Percentiles rank a stretch among this genome's conserved stretches.
These are phyloP conservation scores for Hortaea werneckii DNA, from an alignment of 2,329 filamentous ascomycete species.

Conservation along the genomic window DNA sequence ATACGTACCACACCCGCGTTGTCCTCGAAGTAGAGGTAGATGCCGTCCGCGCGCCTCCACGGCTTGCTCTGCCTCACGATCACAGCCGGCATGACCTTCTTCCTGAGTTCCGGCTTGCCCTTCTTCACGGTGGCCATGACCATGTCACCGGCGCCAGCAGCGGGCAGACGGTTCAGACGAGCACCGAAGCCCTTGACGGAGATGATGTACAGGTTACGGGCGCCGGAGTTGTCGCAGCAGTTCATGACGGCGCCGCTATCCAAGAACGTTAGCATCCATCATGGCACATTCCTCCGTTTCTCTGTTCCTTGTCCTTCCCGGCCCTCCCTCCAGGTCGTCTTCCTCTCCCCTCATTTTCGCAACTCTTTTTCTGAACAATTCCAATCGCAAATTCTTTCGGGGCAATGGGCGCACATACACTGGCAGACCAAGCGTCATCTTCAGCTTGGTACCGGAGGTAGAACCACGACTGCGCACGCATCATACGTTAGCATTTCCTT, in stretches of 20 bases:
- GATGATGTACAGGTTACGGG: slow-evolving; percentile 98
- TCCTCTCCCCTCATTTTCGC: too few relatives aligned
- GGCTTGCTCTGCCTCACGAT: slow-evolving; percentile 99
- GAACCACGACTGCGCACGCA: slow-evolving; percentile 47
- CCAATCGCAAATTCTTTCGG: background rate
- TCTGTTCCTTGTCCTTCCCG: background rate
- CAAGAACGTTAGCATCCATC: background rate
- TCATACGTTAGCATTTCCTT: too few relatives aligned
- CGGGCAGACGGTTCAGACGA: slow-evolving; percentile 92
- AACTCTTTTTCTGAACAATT: background rate
- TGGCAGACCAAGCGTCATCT: slow-evolving; percentile 99
- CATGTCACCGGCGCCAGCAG: slow-evolving; percentile 98
- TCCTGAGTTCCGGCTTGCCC: slow-evolving; percentile 99
- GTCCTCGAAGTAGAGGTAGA: slow-evolving; percentile 99
- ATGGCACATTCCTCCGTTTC: background rate
- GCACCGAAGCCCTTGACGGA: slow-evolving; percentile 98
- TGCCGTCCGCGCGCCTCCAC: slow-evolving; percentile 96
- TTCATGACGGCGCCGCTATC: slow-evolving; percentile 96
- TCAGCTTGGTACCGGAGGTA: slow-evolving; percentile 99
- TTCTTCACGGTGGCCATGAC: slow-evolving; percentile 99
- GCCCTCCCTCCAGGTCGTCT: background rate
- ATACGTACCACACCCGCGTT: slow-evolving; percentile 97
- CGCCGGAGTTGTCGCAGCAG: slow-evolving; percentile 98
- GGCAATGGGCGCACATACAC: slow-evolving; percentile 59
- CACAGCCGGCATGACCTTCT: slow-evolving; percentile 99